phyloP scores from a whole-genome alignment of 768 basidiomycete species.

The Pleurotus citrinopileatus region DNA sequence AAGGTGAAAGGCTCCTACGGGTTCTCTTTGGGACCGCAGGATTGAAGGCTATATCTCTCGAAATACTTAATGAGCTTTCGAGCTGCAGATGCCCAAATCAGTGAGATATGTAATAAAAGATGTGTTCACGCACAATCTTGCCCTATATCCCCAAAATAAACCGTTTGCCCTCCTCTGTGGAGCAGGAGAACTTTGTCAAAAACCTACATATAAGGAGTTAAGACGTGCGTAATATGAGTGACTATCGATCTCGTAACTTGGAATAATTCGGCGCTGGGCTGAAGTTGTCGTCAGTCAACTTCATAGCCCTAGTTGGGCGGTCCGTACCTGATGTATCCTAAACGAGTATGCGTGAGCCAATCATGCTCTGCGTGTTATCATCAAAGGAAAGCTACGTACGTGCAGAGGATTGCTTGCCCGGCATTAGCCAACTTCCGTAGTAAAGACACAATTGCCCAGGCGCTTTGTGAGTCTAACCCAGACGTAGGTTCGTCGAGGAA shows the following conservation, averaged over 20 bases:
- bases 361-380: not conserved
- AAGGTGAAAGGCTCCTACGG: slow-evolving; percentile 44
- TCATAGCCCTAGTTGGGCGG: no score
- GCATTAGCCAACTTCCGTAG: slow-evolving; percentile 71
- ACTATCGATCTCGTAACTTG: slow-evolving; percentile 31
- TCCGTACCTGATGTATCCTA: slow-evolving; percentile 47
- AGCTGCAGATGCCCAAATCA: slow-evolving; percentile 22
- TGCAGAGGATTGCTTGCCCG: slow-evolving; percentile 92
- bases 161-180: slow-evolving; percentile 71
- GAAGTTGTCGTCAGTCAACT: no score
- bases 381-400: slow-evolving; percentile 38
- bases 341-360: not conserved
- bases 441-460: slow-evolving; percentile 80
- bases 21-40: slow-evolving; percentile 67
- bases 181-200: slow-evolving; percentile 81
- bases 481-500: slow-evolving; percentile 92
- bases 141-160: slow-evolving; percentile 76
- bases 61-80: slow-evolving; percentile 73
- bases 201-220: slow-evolving; percentile 27
- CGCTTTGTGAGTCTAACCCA: slow-evolving; percentile 83
- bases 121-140: slow-evolving; percentile 24
- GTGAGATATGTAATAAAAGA: not conserved
- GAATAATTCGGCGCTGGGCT: slow-evolving; percentile 85
- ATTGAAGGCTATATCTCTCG: slow-evolving; percentile 59
- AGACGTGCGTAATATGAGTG: not conserved